These are phyloP conservation scores for Rhododendron williamsianum DNA, from an alignment of 148 eudicot genomes.

Conservation along the genomic window DNA sequence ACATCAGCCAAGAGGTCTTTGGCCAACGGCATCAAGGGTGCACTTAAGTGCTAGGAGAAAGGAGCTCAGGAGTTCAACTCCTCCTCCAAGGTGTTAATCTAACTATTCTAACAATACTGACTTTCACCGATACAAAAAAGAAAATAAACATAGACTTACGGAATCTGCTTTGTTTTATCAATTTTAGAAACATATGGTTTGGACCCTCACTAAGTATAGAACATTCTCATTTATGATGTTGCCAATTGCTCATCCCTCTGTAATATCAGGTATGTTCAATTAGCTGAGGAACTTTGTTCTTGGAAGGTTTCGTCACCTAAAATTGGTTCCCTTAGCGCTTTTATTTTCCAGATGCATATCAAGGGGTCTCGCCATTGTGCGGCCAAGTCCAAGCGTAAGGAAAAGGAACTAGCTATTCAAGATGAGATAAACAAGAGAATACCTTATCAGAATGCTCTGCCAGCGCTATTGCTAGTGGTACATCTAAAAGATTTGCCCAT, in stretches of 20 bases:
- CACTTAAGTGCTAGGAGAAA: neutral
- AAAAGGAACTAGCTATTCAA: constrained; percentile 24
- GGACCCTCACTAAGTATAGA: neutral
- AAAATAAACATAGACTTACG: neutral
- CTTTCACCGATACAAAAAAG: too few species aligned
- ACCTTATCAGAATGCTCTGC: constrained; percentile 30
- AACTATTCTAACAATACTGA: too few species aligned
- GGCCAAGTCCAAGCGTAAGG: constrained; percentile 38
- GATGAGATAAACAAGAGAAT: constrained; percentile 39
- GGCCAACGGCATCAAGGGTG: neutral
- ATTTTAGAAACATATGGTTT: neutral
- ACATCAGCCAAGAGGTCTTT: neutral
- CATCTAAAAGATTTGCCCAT: constrained; percentile 5
- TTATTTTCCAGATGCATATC: constrained; percentile 35
- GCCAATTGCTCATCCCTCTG: neutral
- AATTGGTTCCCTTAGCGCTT: neutral
- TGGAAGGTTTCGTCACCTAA: neutral
- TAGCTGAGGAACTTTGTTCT: neutral
- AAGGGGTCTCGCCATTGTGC: constrained; percentile 46
- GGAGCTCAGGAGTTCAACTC: too few species aligned
- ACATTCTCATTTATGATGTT: neutral
- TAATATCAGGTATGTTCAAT: neutral
- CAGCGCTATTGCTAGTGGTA: neutral
- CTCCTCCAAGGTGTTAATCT: too few species aligned
- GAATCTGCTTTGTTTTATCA: neutral